These are phyloP conservation scores for Epichloe festucae DNA, from an alignment of 2,329 filamentous ascomycete genomes.

Conservation along the genomic window DNA sequence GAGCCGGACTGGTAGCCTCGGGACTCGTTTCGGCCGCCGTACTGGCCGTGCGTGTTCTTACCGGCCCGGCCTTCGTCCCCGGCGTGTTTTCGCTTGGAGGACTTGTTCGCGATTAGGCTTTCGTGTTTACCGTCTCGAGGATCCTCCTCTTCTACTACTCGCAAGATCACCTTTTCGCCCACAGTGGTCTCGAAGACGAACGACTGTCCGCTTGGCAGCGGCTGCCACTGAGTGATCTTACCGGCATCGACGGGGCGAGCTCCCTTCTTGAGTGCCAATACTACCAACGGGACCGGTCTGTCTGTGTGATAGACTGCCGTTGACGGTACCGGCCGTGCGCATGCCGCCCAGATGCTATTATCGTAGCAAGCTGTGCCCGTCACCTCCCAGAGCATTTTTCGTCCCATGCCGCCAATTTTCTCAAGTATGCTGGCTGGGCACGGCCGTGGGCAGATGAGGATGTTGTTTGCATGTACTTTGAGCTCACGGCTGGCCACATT, in stretches of 20 bases:
- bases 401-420: slow-evolving; percentile 77
- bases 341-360: slow-evolving; percentile 76
- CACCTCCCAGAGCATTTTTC: slow-evolving; percentile 73
- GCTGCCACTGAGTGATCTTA: slow-evolving; percentile 74
- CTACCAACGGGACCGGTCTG: slow-evolving; percentile 63
- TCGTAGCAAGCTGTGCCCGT: slow-evolving; percentile 63
- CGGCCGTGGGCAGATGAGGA: slow-evolving; percentile 74
- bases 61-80: slow-evolving; percentile 30
- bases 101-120: slow-evolving; percentile 46
- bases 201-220: slow-evolving; percentile 55
- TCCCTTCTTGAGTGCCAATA: slow-evolving; percentile 66
- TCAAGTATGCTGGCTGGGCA: slow-evolving; percentile 60
- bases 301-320: slow-evolving; percentile 64
- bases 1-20: slow-evolving; percentile 27
- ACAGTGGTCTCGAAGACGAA: slow-evolving; percentile 74
- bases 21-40: slow-evolving; percentile 27
- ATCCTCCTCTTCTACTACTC: slow-evolving; percentile 69
- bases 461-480: slow-evolving; percentile 75
- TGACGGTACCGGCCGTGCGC: slow-evolving; percentile 58
- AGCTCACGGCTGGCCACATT: slow-evolving; percentile 56
- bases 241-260: slow-evolving; percentile 67
- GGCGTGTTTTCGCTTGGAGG: slow-evolving; percentile 45
- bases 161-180: slow-evolving; percentile 72
- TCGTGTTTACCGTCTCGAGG: slow-evolving; percentile 50
- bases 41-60: slow-evolving; percentile 19